These are phyloP conservation scores for Panicum virgatum DNA, from an alignment of 202 grass and related monocot species.

Conservation along the genomic window DNA sequence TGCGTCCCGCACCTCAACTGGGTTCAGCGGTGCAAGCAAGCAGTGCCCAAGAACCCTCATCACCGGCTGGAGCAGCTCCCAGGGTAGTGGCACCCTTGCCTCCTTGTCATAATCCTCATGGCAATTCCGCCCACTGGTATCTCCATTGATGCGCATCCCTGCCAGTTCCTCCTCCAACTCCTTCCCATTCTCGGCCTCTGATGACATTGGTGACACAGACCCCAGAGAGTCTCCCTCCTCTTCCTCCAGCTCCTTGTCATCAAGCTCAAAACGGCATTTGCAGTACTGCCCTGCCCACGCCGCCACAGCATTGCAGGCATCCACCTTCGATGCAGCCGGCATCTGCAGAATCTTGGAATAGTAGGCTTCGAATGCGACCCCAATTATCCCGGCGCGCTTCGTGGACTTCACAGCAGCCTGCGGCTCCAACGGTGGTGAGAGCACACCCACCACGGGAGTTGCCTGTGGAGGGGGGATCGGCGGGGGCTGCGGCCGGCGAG, in stretches of 20 bases:
- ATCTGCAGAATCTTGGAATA: slow-evolving; percentile 82
- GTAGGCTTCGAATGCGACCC: slow-evolving; percentile 75
- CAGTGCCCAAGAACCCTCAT: slow-evolving; percentile 94
- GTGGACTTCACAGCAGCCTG: slow-evolving; percentile 88
- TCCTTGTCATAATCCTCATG: slow-evolving; percentile 28
- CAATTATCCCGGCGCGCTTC: slow-evolving; percentile 84
- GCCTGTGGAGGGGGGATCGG: slow-evolving; percentile 36
- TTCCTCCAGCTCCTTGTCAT: slow-evolving; percentile 46
- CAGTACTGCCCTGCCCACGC: slow-evolving; percentile 89
- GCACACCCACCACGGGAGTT: slow-evolving; percentile 60
- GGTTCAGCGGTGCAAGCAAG: slow-evolving; percentile 78
- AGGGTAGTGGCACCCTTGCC: slow-evolving; percentile 78
- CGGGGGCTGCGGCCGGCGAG: slow-evolving; percentile 43
- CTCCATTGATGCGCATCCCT: slow-evolving; percentile 42
- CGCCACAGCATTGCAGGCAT: slow-evolving; percentile 69
- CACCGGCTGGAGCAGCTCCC: slow-evolving; percentile 91
- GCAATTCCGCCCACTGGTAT: slow-evolving; percentile 46
- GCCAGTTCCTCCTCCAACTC: slow-evolving; percentile 51
- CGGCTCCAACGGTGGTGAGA: slow-evolving; percentile 84
- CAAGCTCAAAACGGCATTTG: slow-evolving; percentile 80
- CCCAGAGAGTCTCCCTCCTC: slow-evolving; percentile 41
- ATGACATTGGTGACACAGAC: slow-evolving; percentile 47
- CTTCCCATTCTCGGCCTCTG: slow-evolving; percentile 40
- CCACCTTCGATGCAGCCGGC: slow-evolving; percentile 83
- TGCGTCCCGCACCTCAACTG: slow-evolving; percentile 67